phyloP scores from a whole-genome alignment of 352 stramenopile genomes.

The Phytopythium ostracodes region DNA sequence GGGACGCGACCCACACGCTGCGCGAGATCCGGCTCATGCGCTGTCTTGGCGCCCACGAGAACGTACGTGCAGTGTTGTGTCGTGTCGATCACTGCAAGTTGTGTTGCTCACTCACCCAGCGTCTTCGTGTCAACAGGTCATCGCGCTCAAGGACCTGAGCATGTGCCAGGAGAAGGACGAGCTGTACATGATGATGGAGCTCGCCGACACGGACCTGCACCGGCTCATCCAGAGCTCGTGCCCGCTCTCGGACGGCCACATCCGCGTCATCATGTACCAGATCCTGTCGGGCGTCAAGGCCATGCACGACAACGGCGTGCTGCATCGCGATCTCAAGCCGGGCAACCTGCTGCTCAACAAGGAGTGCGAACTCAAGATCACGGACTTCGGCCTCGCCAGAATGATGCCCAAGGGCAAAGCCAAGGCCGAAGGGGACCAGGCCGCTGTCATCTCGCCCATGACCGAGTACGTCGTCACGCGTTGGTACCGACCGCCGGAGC shows the following conservation, averaged over 20 bases:
- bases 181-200: slow-evolving; percentile 96
- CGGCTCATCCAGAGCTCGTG: slow-evolving; percentile 88
- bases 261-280: slow-evolving; percentile 87
- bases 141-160: slow-evolving; percentile 86
- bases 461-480: slow-evolving; percentile 85
- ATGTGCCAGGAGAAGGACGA: slow-evolving; percentile 92
- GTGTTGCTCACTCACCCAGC: not conserved
- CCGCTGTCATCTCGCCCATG: slow-evolving; percentile 59
- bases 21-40: slow-evolving; percentile 90
- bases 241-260: slow-evolving; percentile 72
- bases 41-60: slow-evolving; percentile 87
- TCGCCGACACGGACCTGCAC: slow-evolving; percentile 92
- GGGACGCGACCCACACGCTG: slow-evolving; percentile 87
- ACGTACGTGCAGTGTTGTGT: slow-evolving; percentile 38
- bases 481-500: slow-evolving; percentile 82
- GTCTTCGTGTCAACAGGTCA: slow-evolving; percentile 47
- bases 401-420: slow-evolving; percentile 56
- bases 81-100: not conserved
- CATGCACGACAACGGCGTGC: slow-evolving; percentile 91
- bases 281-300: slow-evolving; percentile 86
- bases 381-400: slow-evolving; percentile 92
- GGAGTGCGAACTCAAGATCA: slow-evolving; percentile 92
- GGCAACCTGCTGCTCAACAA: slow-evolving; percentile 93
- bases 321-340: slow-evolving; percentile 93
- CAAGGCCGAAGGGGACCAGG: slow-evolving; percentile 14